Evolutionary conservation across 2,329 filamentous ascomycete species (phyloP), one percentile per base, ranked within the genome.

Genomic region (Fusarium redolens): DNA sequence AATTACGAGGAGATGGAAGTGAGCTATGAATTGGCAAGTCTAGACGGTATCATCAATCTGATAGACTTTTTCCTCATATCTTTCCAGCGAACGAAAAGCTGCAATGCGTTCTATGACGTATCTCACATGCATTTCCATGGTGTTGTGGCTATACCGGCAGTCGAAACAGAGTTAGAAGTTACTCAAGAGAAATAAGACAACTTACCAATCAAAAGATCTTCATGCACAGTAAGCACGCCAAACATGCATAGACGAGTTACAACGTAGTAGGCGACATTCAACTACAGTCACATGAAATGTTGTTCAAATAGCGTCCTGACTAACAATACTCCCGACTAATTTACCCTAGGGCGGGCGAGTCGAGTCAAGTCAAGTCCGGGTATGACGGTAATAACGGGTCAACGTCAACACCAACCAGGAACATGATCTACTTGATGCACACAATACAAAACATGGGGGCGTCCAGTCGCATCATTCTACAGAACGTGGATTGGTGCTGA

Each of bases 151-250:
- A 51, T 14, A 9, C n/a, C 55, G 63, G 65, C 65, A 68, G 47
- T 68, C 68, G 41, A 38, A 60, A 62, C 65, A 68, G 37, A 44
- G 55, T 68, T 68, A 18, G n/a, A 35, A 28, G 25, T 68, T 31
- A 25, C 45, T 30, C 40, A 61, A 67, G 50, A 40, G 25, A 59
- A 38, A 60, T 12, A 37, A 18, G 33, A 35, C 15, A 28, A 35
- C 20, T n/a, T 28, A 38, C 43, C 35, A 59, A 59, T 59, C 30
- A 59, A 47, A 33, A 20, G 17, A 47, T 13, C 12, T 17, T 17
- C 3, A 47, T 43, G 25, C 40, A 58, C 22, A 22, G 18, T 47
- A 37, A 38, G 41, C 25, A 60, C 35, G 20, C 15, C 18, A 58
- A n/a, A 62, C 31, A 57, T 37, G 31, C 40, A 57, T 48, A 17